A percentile compares a stretch with the other conserved stretches of the same genome.
Evolutionary conservation across 2,329 filamentous ascomycete species (phyloP).

Genomic region (Clonostachys chloroleuca): DNA sequence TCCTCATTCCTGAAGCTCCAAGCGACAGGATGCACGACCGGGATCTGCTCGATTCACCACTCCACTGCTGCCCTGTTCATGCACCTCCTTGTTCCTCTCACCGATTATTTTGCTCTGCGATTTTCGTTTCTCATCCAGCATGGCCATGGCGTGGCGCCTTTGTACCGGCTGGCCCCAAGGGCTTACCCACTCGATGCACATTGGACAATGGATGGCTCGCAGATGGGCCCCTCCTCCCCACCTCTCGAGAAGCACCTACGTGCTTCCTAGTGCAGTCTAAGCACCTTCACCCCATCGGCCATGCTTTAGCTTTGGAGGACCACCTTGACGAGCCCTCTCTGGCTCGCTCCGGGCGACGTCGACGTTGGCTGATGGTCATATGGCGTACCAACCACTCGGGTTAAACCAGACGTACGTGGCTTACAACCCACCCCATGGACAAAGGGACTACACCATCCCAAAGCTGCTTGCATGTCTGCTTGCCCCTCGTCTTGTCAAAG

Average conservation of each 20-base stretch:
- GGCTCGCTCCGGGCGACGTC: too few relatives aligned
- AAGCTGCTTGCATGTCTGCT: not conserved
- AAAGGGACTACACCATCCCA: not conserved
- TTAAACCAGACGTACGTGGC: not conserved
- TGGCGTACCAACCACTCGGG: not conserved
- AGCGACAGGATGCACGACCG: conserved; percentile 1
- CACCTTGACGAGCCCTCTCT: not conserved
- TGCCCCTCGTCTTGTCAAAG: too few relatives aligned
- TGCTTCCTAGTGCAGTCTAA: not conserved
- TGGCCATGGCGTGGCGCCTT: not conserved
- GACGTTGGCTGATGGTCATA: not conserved
- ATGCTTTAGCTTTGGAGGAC: not conserved
- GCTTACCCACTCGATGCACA: not conserved
- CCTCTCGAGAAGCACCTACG: not conserved
- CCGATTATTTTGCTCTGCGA: conserved; percentile 12
- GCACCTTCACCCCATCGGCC: not conserved
- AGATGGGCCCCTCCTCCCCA: not conserved
- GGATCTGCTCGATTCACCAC: conserved; percentile 5
- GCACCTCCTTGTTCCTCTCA: conserved; percentile 19
- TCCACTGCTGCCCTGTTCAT: conserved; percentile 19
- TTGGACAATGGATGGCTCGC: conserved; percentile 1
- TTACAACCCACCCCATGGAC: not conserved
- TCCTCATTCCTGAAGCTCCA: conserved; percentile 3
- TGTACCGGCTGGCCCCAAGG: not conserved
- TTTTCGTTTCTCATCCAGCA: not conserved